phyloP scores from a whole-genome alignment of 2,329 filamentous ascomycete species.

The Mariannaea elegans region DNA sequence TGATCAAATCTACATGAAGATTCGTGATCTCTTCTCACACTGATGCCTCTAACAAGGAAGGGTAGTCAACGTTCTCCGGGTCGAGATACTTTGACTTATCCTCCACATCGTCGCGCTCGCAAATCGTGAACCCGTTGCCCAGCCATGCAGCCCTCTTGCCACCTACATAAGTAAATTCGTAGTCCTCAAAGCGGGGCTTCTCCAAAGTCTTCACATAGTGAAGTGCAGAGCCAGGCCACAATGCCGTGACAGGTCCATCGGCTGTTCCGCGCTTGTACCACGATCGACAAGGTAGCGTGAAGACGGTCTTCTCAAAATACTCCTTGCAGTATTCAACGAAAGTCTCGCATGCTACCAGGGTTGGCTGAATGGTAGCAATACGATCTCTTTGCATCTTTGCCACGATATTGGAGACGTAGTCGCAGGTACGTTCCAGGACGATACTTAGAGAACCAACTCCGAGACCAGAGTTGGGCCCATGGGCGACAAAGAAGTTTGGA shows the following conservation, averaged over 20 bases:
- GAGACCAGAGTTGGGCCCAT: background rate
- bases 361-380: background rate
- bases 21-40: background rate
- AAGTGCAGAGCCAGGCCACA: background rate
- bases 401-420: constrained; percentile 6
- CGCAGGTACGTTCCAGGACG: background rate
- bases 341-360: background rate
- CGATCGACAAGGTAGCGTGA: background rate
- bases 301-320: constrained; percentile 4
- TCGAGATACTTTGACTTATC: background rate
- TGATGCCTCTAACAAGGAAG: background rate
- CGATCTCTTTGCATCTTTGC: constrained; percentile 5
- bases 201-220: background rate
- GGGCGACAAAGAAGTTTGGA: constrained; percentile 17
- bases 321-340: background rate
- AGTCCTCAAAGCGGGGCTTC: background rate
- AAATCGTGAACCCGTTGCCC: background rate
- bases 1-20: background rate
- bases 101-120: background rate
- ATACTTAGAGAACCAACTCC: background rate
- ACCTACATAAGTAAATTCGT: background rate
- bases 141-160: background rate
- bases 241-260: background rate
- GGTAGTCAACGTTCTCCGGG: background rate
- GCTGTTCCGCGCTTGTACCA: background rate